Conservation (phyloP, 2,329 filamentous ascomycete genomes). For the Sclerotinia spermophila region DNA sequence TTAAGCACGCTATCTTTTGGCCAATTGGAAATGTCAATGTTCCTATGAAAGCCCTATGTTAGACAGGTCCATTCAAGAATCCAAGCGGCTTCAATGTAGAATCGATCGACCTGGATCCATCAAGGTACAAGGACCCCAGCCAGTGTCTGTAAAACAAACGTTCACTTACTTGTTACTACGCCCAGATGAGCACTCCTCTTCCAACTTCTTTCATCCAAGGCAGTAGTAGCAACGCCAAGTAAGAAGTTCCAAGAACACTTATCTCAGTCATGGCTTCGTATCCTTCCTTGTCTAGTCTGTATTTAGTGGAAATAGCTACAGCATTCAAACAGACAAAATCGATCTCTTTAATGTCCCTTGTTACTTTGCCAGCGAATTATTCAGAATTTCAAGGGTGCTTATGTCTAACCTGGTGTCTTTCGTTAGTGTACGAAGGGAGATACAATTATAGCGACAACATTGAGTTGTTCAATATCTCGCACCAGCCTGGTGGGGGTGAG, state of each 20-base stretch:
- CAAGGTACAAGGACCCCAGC: neutral
- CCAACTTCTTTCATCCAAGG: slow-evolving; percentile 44
- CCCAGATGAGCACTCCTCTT: slow-evolving; percentile 28
- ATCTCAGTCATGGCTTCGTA: slow-evolving; percentile 54
- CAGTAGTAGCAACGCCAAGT: slow-evolving; percentile 51
- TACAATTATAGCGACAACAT: neutral
- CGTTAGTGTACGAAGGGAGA: neutral
- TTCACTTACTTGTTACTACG: slow-evolving; percentile 29
- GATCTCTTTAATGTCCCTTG: slow-evolving; percentile 27
- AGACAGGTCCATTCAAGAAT: neutral
- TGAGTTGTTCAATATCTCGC: neutral
- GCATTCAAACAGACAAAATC: slow-evolving; percentile 37
- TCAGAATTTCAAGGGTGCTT: slow-evolving; percentile 27
- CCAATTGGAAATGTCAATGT: slow-evolving; percentile 22
- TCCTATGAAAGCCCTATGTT: neutral
- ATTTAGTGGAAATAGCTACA: slow-evolving; percentile 27
- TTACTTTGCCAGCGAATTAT: slow-evolving; percentile 30
- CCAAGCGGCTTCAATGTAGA: neutral
- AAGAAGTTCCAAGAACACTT: slow-evolving; percentile 53
- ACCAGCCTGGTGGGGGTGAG: neutral
- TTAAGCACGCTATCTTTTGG: slow-evolving; percentile 28
- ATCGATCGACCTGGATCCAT: neutral
- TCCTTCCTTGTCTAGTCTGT: slow-evolving; percentile 37
- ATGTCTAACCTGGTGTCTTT: slow-evolving; percentile 26
- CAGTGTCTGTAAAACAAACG: slow-evolving; percentile 8